These are phyloP conservation scores for Metschnikowia gelsemii DNA, from an alignment of 805 yeast species.

Conservation along the genomic window DNA sequence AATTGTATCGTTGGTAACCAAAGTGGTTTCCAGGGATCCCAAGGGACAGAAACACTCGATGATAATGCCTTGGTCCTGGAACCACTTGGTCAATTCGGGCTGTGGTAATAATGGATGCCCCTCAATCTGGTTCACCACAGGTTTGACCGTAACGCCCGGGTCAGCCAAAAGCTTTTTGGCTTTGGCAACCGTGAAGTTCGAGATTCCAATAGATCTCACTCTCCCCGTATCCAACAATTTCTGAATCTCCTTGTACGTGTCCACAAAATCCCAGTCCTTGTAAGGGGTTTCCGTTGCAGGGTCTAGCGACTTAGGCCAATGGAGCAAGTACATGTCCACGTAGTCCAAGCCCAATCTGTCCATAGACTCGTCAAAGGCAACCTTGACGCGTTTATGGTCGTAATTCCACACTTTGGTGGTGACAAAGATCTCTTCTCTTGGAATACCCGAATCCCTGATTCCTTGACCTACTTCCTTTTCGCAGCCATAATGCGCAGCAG, in stretches of 20 bases:
- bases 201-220: conserved; percentile 20
- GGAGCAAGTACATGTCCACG: conserved; percentile 22
- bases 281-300: conserved; percentile 12
- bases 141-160: conserved; percentile 20
- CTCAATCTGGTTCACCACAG: conserved; percentile 23
- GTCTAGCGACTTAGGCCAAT: conserved; percentile 21
- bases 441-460: conserved; percentile 29
- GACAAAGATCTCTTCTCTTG: conserved; percentile 19
- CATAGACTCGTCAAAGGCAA: conserved; percentile 19
- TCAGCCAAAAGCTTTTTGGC: conserved; percentile 18
- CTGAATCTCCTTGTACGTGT: conserved; percentile 37
- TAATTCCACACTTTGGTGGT: conserved; percentile 22
- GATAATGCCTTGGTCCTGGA: conserved; percentile 15
- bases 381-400: conserved; percentile 15
- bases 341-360: conserved; percentile 19
- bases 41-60: conserved; percentile 23
- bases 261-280: conserved; percentile 25
- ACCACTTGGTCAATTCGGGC: conserved; percentile 17
- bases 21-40: conserved; percentile 18
- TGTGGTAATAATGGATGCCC: conserved; percentile 23
- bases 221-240: conserved; percentile 26
- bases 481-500: conserved; percentile 68
- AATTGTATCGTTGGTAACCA: conserved; percentile 18
- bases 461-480: conserved; percentile 71
- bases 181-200: conserved; percentile 20